Evolutionary conservation across 495 filamentous ascomycete species (phyloP), one percentile per base, ranked within the genome.

Genomic region (Hyaloscypha finlandica): DNA sequence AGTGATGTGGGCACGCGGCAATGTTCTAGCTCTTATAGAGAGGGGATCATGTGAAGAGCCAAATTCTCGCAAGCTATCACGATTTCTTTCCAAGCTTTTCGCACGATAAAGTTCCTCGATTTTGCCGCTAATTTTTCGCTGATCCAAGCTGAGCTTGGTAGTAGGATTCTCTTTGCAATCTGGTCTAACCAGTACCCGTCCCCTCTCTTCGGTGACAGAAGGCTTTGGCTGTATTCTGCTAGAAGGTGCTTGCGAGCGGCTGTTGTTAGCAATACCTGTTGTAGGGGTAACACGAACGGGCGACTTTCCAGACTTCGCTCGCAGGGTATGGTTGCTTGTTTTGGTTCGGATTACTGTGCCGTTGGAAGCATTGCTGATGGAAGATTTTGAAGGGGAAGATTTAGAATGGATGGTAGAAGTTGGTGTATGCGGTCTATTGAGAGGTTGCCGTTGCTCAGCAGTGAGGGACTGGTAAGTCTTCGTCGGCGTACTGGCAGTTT

Each of bases 71-170:
- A 48, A 12, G 16, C 16, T 48, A 11, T 48, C 16, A 4, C 14
- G 9, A 5, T 64, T 52, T 35, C 62, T 55, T 61, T 70, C 61
- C 56, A 67, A 59, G 29, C 64, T 64, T 20, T 57, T 57, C 5
- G 39, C 64, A 22, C 64, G 42, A 51, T 67, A 61, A 11, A 67
- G 32, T 20, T 53, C 55, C 32, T 67, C 68, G 33, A 64, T 51
- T 25, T 70, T 64, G 14, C 64, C 33, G 25, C 64, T 61, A 12
- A 63, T 51, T 20, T 65, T 59, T 19, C 39, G 65, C 30, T 56
- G 16, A 5, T 61, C 55, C 12, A n/a, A 6, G 20, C 20, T 56
- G 8, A 29, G 29, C 22, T 56, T 20, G 11, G 31, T 33, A n/a
- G 52, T 3, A 22, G 32, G 29, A 8, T 19, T 39, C n/a, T 61